Percentiles rank a stretch among this genome's conserved stretches.
Conservation (phyloP, 1,284 basidiomycete genomes). For the Boletus sp. region DNA sequence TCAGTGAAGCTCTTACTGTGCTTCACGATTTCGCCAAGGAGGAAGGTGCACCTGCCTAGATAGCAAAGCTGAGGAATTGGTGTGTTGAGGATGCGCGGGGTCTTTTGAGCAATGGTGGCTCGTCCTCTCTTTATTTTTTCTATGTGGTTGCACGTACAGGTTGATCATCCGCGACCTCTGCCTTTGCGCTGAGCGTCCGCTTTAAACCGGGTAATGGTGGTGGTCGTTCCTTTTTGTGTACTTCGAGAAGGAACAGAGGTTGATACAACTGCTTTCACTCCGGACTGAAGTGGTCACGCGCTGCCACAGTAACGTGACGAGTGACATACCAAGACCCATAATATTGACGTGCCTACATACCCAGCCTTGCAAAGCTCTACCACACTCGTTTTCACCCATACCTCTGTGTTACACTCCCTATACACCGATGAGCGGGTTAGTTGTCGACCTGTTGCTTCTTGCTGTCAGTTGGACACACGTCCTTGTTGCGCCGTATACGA, state of each 20-base stretch:
- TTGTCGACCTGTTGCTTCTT: conserved; percentile 56
- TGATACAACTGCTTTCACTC: conserved; percentile 39
- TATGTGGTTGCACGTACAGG: conserved; percentile 19
- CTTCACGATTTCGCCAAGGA: conserved; percentile 74
- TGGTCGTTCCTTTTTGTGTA: conserved; percentile 60
- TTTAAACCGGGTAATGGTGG: conserved; percentile 39
- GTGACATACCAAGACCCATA: no score
- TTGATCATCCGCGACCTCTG: conserved; percentile 38
- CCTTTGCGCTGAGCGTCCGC: conserved; percentile 31
- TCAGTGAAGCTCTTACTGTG: conserved; percentile 81
- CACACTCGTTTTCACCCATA: background rate
- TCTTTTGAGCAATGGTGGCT: conserved; percentile 31
- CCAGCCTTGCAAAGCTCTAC: background rate
- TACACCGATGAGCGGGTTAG: conserved; percentile 21
- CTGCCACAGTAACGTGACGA: no score
- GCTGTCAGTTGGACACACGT: conserved; percentile 62
- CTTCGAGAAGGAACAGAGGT: conserved; percentile 56
- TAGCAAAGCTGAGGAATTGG: background rate
- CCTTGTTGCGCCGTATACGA: conserved; percentile 81
- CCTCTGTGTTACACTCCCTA: no score
- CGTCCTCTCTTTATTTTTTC: conserved; percentile 31
- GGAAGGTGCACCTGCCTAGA: conserved; percentile 27
- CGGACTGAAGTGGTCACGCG: background rate
- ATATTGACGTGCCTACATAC: no score
- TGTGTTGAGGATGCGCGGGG: conserved; percentile 13